Evolutionary conservation across 2,329 filamentous ascomycete species (phyloP).

Genomic region (Thyridium curvatum): DNA sequence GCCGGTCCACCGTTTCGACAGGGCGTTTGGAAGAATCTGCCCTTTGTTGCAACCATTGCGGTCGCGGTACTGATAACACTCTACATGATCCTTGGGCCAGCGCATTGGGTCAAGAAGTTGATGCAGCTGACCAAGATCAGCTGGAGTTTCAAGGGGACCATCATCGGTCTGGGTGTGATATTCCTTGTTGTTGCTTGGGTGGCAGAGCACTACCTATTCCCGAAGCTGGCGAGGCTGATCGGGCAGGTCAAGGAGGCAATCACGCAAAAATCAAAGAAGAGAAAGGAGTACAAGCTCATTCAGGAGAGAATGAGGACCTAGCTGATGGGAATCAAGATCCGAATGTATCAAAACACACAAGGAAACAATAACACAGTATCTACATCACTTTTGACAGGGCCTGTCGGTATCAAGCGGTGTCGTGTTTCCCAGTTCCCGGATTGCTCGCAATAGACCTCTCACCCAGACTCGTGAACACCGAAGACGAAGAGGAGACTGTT

Average conservation of each 20-base stretch:
- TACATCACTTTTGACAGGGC: too few relatives aligned
- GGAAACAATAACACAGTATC: not conserved
- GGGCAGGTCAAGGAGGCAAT: conserved; percentile 55
- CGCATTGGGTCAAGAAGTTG: conserved; percentile 58
- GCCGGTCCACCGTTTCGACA: conserved; percentile 89
- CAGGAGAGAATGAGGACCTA: conserved; percentile 55
- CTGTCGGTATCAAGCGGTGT: too few relatives aligned
- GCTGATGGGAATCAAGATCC: not conserved
- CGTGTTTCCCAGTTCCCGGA: too few relatives aligned
- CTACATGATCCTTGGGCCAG: conserved; percentile 77
- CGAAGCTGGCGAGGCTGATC: conserved; percentile 59
- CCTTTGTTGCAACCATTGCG: conserved; percentile 74
- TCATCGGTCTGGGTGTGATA: conserved; percentile 62
- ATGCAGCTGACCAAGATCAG: conserved; percentile 86
- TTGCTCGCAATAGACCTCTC: too few relatives aligned
- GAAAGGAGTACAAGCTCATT: conserved; percentile 85
- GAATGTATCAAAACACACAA: not conserved
- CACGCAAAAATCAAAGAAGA: conserved; percentile 60
- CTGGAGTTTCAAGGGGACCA: conserved; percentile 62
- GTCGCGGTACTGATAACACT: conserved; percentile 59
- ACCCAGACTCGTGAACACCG: too few relatives aligned
- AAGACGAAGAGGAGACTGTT: too few relatives aligned
- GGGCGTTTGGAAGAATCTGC: conserved; percentile 71
- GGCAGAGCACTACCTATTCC: conserved; percentile 67
- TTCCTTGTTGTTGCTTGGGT: conserved; percentile 66